A percentile compares a stretch with the other conserved stretches of the same genome.
phyloP scores from a whole-genome alignment of 2,329 filamentous ascomycete genomes.

The Ceratocystis destructans region DNA sequence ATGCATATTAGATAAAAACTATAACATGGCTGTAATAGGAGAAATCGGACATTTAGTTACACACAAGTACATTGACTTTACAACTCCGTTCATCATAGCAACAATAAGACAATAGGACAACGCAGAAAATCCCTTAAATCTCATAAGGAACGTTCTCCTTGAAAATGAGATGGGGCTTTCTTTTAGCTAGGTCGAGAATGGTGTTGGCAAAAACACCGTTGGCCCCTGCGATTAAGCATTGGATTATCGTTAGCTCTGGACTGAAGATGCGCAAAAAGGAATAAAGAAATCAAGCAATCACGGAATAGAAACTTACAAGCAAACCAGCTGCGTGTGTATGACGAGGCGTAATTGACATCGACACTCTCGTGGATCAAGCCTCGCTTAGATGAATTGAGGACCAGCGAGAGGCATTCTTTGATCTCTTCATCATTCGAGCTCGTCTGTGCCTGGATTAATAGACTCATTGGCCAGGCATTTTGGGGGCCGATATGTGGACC shows the following conservation, averaged over 20 bases:
- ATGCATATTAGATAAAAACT: not conserved
- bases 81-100: not conserved
- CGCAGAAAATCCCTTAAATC: slow-evolving; percentile 24
- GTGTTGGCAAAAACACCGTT: slow-evolving; percentile 93
- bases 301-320: slow-evolving; percentile 43
- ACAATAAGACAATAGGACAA: not conserved
- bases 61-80: not conserved
- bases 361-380: slow-evolving; percentile 89
- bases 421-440: slow-evolving; percentile 76
- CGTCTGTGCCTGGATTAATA: slow-evolving; percentile 84
- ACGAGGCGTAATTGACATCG: slow-evolving; percentile 52
- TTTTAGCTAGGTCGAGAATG: slow-evolving; percentile 72
- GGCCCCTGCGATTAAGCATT: slow-evolving; percentile 42
- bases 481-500: slow-evolving; percentile 66
- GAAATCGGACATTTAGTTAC: too few relatives aligned
- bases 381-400: slow-evolving; percentile 59
- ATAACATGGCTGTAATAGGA: too few relatives aligned
- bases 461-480: slow-evolving; percentile 94
- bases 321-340: slow-evolving; percentile 89
- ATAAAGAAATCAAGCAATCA: not conserved
- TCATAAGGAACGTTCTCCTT: slow-evolving; percentile 46
- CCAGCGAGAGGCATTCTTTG: slow-evolving; percentile 51
- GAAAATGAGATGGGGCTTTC: slow-evolving; percentile 82
- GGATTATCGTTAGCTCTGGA: not conserved
- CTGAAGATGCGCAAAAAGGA: not conserved